Evolutionary conservation across 2,329 filamentous ascomycete genomes (phyloP).

Genomic region (Scorias spongiosa): DNA sequence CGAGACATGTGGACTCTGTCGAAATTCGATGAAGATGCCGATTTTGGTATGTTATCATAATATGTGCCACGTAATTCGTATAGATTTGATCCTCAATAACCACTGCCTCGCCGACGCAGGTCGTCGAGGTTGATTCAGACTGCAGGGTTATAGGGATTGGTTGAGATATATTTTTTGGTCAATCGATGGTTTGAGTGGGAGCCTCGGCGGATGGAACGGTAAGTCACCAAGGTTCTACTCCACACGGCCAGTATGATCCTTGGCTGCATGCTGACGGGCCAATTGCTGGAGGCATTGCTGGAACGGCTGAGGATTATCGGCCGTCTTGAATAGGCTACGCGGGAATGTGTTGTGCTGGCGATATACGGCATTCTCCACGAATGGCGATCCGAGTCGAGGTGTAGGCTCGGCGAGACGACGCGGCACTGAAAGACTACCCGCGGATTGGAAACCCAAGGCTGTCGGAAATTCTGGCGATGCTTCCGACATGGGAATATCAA

Average conservation of each 20-base stretch:
- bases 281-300: constrained; percentile 17
- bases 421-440: constrained; percentile 16
- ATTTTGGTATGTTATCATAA: background rate
- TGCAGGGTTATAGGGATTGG: no score
- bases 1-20: no score
- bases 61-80: background rate
- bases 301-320: constrained; percentile 16
- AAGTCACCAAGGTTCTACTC: no score
- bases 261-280: constrained; percentile 9
- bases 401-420: constrained; percentile 25
- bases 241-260: background rate
- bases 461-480: constrained; percentile 5
- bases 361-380: constrained; percentile 23
- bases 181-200: no score
- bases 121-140: background rate
- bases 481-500: constrained; percentile 17
- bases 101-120: background rate
- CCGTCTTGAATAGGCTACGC: constrained; percentile 20
- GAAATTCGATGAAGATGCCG: background rate
- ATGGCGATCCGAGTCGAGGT: constrained; percentile 33
- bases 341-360: constrained; percentile 32
- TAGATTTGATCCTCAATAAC: background rate
- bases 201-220: no score
- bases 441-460: constrained; percentile 5
- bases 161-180: no score